Evolutionary conservation across 495 filamentous ascomycete species (phyloP), one percentile per base, ranked within the genome.

Genomic region (Aspergillus kassunensis): DNA sequence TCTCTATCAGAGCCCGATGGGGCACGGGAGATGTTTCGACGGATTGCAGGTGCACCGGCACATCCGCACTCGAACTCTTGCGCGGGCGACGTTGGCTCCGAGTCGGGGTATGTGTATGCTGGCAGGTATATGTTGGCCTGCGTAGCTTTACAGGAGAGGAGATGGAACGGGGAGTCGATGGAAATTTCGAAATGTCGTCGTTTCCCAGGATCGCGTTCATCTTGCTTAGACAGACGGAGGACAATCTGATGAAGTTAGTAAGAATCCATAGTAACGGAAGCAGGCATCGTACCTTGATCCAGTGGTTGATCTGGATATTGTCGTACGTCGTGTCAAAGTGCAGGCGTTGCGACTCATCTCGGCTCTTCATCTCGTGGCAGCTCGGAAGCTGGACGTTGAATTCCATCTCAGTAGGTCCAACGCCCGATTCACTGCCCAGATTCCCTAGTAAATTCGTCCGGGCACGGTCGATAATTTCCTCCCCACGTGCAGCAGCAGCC

Each of bases 101-200:
- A 71, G 21, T 84, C 75, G 7, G 82, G 79, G 15, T 80, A 79
- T 20, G 81, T 83, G 60, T 98, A 98, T 16, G 88, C 87, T 1
- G 93, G 93, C 12, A 98, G 81, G 23, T 84, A 81, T 16, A 88
- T 93, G 68, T 97, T 97, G 19, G 89, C 89, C 63, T 91, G 86
- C 1, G 91, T 93, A 8, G 95, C 93, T 42, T 84, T 90, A 70
- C 93, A 98, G 54, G 90, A 92, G 19, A 98, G 87, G 31, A 97
- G 87, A 55, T 96, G 91, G 64, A 97, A 95, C 8, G 93, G 93
- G 12, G 90, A 96, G 71, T 98, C 93, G 57, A 98, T 98, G 51
- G 93, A 97, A 56, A 98, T 98, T 65, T 98, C 93, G 53, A 97
- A 98, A 65, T 97, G 95, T 20, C 93, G 82, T 41, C 93, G 83